Percentiles rank a stretch among this genome's conserved stretches.
Conservation (phyloP, 371 early-diverging fungal species). For the Mucor sp. region DNA sequence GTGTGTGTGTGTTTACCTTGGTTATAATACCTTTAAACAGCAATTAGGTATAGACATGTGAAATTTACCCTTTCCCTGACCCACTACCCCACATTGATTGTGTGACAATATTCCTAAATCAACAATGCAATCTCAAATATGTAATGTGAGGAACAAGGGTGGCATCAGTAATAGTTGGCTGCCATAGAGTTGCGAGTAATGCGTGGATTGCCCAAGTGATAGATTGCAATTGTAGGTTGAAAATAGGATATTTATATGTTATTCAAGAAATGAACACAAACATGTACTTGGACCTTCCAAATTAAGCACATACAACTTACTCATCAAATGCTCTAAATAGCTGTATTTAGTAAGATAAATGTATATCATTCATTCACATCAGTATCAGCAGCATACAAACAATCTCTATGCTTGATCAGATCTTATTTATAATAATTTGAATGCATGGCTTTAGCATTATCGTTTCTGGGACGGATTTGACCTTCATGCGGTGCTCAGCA, state of each 20-base stretch:
- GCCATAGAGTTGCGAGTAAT: background rate
- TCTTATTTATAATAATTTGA: no score
- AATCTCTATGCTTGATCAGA: background rate
- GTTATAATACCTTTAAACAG: background rate
- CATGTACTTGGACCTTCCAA: background rate
- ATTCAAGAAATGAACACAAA: background rate
- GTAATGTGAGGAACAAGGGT: no score
- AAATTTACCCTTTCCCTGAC: background rate
- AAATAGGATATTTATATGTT: background rate
- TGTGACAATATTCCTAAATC: background rate
- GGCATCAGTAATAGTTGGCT: background rate
- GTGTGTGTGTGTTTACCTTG: background rate
- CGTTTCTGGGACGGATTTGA: no score
- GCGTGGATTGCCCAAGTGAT: background rate
- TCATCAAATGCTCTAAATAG: background rate
- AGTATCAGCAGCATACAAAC: background rate
- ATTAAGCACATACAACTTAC: background rate
- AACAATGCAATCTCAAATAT: background rate
- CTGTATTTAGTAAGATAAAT: background rate
- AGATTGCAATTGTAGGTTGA: background rate
- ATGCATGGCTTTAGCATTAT: no score
- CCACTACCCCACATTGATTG: slow-evolving; percentile 15
- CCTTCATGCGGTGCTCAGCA: no score
- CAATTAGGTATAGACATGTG: background rate
- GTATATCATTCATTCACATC: background rate